These are phyloP conservation scores for Lipomyces sp. DNA, from an alignment of 805 yeast species.

Conservation along the genomic window DNA sequence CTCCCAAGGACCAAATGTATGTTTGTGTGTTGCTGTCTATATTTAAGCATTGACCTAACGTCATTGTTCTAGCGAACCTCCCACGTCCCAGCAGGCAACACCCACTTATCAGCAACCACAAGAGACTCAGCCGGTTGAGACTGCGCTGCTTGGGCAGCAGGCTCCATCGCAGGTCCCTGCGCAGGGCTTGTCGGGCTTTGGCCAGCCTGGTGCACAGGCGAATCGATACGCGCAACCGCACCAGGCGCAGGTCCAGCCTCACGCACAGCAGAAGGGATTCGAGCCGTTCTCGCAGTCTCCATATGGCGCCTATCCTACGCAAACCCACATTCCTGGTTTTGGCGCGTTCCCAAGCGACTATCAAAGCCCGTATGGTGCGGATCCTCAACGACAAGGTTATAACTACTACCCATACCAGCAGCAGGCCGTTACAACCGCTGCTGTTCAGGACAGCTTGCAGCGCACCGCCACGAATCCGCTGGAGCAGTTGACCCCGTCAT, in stretches of 20 bases:
- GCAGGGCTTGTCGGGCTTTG: slow-evolving; percentile 32
- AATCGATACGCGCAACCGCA: slow-evolving; percentile 22
- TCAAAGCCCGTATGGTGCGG: slow-evolving; percentile 36
- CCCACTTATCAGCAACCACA: slow-evolving; percentile 19
- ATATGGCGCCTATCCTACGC: slow-evolving; percentile 36
- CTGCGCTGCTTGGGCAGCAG: slow-evolving; percentile 6
- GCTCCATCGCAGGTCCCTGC: slow-evolving; percentile 26
- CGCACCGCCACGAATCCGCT: slow-evolving; percentile 34
- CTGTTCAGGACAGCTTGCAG: slow-evolving; percentile 32
- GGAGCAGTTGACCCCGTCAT: slow-evolving; percentile 36
- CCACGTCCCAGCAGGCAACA: slow-evolving; percentile 11
- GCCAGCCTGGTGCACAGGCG: slow-evolving; percentile 28
- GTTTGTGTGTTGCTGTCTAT: neutral
- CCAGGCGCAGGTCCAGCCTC: slow-evolving; percentile 27
- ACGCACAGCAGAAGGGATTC: slow-evolving; percentile 32
- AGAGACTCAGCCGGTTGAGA: slow-evolving; percentile 2
- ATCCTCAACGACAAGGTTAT: slow-evolving; percentile 36
- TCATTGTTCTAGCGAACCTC: slow-evolving; percentile 6
- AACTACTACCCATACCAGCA: slow-evolving; percentile 36
- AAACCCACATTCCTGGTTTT: slow-evolving; percentile 37
- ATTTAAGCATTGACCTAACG: neutral
- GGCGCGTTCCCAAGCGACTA: slow-evolving; percentile 38
- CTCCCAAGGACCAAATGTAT: slow-evolving; percentile 15
- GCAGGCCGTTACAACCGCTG: slow-evolving; percentile 22
- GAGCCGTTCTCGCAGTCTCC: slow-evolving; percentile 39